These are phyloP conservation scores for Gossypium raimondii DNA, from an alignment of 345 rosid genomes.

Conservation along the genomic window DNA sequence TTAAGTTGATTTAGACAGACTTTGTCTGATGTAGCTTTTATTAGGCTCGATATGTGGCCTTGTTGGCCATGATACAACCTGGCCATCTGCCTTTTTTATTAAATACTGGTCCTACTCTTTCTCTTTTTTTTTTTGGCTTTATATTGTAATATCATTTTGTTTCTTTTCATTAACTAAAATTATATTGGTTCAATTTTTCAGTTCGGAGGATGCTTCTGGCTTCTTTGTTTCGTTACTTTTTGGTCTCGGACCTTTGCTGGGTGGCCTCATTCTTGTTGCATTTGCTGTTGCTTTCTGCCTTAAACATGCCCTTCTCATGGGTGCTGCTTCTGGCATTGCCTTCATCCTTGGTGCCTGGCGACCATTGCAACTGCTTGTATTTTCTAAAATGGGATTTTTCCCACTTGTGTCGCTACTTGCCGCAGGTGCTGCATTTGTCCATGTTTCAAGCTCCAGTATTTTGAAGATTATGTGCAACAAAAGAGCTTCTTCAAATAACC, in stretches of 20 bases:
- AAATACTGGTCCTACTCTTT: not conserved
- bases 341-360: constrained; percentile 90
- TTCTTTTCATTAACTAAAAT: constrained; percentile 13
- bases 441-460: constrained; percentile 49
- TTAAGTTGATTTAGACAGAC: not conserved
- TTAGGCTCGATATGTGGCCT: not conserved
- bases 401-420: constrained; percentile 52
- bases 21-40: not conserved
- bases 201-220: constrained; percentile 96
- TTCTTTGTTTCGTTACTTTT: constrained; percentile 93
- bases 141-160: constrained; percentile 7
- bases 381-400: constrained; percentile 73
- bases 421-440: constrained; percentile 57
- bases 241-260: constrained; percentile 93
- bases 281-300: constrained; percentile 71
- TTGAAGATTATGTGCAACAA: constrained; percentile 51
- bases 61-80: not conserved
- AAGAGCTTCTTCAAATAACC: constrained; percentile 44
- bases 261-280: constrained; percentile 72
- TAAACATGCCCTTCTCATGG: constrained; percentile 92
- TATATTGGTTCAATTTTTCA: constrained; percentile 37
- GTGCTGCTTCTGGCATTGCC: constrained; percentile 91
- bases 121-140: not conserved
- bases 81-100: not conserved
- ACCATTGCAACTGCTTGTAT: constrained; percentile 71